Conservation (phyloP, 1,284 basidiomycete genomes). For the Termitomyces sp. region DNA sequence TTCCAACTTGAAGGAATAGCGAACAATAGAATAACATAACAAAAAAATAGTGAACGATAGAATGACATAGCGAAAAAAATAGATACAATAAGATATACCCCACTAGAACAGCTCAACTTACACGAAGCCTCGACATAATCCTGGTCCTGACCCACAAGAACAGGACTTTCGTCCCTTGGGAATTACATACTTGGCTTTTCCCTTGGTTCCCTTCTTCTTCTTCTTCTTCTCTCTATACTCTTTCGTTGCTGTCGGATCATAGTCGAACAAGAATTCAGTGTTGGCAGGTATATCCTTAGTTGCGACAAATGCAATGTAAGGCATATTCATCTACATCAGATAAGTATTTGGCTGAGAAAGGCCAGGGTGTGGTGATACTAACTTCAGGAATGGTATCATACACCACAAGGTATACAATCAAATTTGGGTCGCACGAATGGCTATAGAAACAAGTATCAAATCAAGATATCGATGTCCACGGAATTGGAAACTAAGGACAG, state of each 20-base stretch:
- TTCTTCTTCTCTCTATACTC: constrained; percentile 11
- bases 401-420: constrained; percentile 50
- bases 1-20: background rate
- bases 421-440: constrained; percentile 61
- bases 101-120: constrained; percentile 8
- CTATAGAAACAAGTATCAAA: constrained; percentile 26
- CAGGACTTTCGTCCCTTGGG: constrained; percentile 23
- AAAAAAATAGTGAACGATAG: background rate
- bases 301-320: constrained; percentile 56
- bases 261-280: constrained; percentile 61
- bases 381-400: constrained; percentile 57
- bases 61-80: background rate
- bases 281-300: constrained; percentile 38
- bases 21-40: background rate
- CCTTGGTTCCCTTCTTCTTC: constrained; percentile 21
- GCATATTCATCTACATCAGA: constrained; percentile 43
- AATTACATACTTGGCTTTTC: constrained; percentile 17
- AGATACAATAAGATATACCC: background rate
- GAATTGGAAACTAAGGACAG: background rate
- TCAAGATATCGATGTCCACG: background rate
- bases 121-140: constrained; percentile 23
- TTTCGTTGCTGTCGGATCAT: constrained; percentile 40
- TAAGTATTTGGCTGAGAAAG: background rate
- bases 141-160: constrained; percentile 18
- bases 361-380: constrained; percentile 14